phyloP scores from a whole-genome alignment of 2,329 filamentous ascomycete species.

The Pestalotiopsis sp. region DNA sequence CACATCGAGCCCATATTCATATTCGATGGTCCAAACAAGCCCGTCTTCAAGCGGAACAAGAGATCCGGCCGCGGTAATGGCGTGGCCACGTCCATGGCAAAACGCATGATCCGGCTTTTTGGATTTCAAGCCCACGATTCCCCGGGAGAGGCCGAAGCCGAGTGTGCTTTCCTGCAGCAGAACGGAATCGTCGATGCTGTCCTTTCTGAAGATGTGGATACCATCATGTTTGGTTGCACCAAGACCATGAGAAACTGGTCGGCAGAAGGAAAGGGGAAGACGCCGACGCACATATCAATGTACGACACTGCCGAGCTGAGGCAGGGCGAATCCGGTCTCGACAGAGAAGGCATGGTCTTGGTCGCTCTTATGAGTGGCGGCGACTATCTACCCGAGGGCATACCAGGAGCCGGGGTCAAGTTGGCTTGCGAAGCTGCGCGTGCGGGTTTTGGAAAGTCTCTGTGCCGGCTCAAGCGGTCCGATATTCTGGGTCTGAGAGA shows the following conservation, averaged over 20 bases:
- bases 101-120: conserved; percentile 80
- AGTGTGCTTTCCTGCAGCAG: conserved; percentile 84
- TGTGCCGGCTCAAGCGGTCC: conserved; percentile 65
- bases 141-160: conserved; percentile 92
- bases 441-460: conserved; percentile 78
- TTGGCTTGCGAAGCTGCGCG: conserved; percentile 86
- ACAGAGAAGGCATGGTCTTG: conserved; percentile 87
- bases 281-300: conserved; percentile 82
- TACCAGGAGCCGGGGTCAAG: conserved; percentile 84
- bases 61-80: conserved; percentile 64
- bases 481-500: conserved; percentile 59
- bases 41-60: conserved; percentile 86
- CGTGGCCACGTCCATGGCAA: conserved; percentile 73
- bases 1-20: conserved; percentile 88
- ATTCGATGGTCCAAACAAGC: conserved; percentile 85
- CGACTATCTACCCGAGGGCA: conserved; percentile 87
- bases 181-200: conserved; percentile 88
- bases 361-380: conserved; percentile 94
- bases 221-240: conserved; percentile 92
- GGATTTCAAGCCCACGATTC: conserved; percentile 83
- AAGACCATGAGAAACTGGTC: conserved; percentile 82
- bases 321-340: conserved; percentile 59
- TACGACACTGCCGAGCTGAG: conserved; percentile 65
- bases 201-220: conserved; percentile 94
- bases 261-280: conserved; percentile 65